Evolutionary conservation across 768 basidiomycete genomes (phyloP), one percentile per base, ranked within the genome.

Genomic region (Serendipita sp.): DNA sequence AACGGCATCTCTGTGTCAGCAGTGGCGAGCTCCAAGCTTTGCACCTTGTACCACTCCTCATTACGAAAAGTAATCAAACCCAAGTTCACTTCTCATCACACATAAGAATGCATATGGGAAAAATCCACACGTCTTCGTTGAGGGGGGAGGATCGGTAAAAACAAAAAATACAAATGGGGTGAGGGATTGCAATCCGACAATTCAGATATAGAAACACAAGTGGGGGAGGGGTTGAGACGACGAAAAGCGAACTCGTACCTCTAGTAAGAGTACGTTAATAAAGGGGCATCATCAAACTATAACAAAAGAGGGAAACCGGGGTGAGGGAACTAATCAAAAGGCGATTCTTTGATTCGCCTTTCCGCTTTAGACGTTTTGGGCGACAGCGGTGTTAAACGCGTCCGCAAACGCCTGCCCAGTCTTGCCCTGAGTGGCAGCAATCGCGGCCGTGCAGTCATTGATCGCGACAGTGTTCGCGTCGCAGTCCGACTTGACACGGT

Each of bases 341-440:
- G 45, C n/a, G n/a, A 20, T 5, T 5, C 45, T n/a, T 9, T 5
- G n/a, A 1, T 5, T 20, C 38, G 38, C 14, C 38, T 38, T 17
- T 50, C 7, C 24, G n/a, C n/a, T n/a, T 58, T 58, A 58, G 33
- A 34, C 53, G 53, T 58, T 58, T n/a, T 28, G 17, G 17, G 20
- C 17, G 26, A 58, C 53, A 34, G 26, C 26, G n/a, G 20, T 30
- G 53, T 58, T 58, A 31, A 58, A 58, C 33, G 77, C 72, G 62
- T 70, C 68, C 17, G 80, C 80, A 61, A 79, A 78, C 33, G 74
- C 65, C 41, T 65, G 58, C 22, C 64, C 64, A 2, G 31, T 38
- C 16, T 62, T 33, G 22, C 63, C 63, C 22, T 41, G 24, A 33
- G 63, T 62, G 31, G 31, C 63, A 48, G 22, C 53, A 31, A 58